Conservation (phyloP, 2,329 filamentous ascomycete genomes). For the Allantophomopsis lycopodina region DNA sequence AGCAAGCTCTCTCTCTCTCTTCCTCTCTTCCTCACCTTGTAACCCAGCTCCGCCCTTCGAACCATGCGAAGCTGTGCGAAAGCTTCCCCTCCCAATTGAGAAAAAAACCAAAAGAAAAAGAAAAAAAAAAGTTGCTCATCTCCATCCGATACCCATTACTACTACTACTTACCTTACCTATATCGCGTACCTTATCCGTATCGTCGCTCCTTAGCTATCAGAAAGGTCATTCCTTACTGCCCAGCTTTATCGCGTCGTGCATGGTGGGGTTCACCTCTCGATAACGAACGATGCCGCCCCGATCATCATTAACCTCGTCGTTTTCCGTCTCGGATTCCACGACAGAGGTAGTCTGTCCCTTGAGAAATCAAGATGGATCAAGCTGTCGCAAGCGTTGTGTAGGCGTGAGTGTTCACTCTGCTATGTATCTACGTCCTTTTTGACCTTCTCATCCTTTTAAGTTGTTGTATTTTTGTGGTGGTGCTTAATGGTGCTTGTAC, state of each 20-base stretch:
- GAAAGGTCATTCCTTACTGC: background rate
- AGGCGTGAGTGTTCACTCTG: slow-evolving; percentile 59
- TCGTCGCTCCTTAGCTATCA: too few relatives aligned
- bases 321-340: slow-evolving; percentile 87
- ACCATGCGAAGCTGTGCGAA: too few relatives aligned
- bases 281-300: slow-evolving; percentile 59
- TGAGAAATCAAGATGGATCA: slow-evolving; percentile 92
- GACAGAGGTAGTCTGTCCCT: slow-evolving; percentile 92
- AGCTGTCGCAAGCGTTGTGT: slow-evolving; percentile 96
- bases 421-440: slow-evolving; percentile 4
- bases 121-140: too few relatives aligned
- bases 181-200: too few relatives aligned
- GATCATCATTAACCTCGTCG: slow-evolving; percentile 74
- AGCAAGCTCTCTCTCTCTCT: too few relatives aligned
- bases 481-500: too few relatives aligned
- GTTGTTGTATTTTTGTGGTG: slow-evolving; percentile 2
- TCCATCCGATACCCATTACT: too few relatives aligned
- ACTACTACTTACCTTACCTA: too few relatives aligned
- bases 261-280: slow-evolving; percentile 39
- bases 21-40: too few relatives aligned
- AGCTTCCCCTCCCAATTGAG: too few relatives aligned
- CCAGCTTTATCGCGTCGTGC: slow-evolving; percentile 30
- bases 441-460: slow-evolving; percentile 5
- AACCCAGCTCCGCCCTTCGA: too few relatives aligned
- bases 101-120: too few relatives aligned